Base-by-base conservation (phyloP, 768 basidiomycete genomes). In the Trametes coccinea region DNA sequence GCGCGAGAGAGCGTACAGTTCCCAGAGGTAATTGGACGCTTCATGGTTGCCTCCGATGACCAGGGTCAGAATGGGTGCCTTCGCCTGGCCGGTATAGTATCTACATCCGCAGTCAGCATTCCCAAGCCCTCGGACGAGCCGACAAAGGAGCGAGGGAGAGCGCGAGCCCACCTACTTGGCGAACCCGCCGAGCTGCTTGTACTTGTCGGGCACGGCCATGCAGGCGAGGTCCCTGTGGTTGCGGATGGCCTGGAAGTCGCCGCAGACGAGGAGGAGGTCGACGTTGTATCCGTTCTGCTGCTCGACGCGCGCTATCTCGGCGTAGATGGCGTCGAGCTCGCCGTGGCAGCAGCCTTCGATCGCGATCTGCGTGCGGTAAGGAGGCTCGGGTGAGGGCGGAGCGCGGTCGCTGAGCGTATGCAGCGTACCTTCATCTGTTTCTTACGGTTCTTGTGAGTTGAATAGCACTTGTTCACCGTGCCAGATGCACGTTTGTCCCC, bases 41-140 rank as follows among this genome's bases (percentile, higher is more conserved):
- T 98, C 97, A 72, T 98, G 97, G 71, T 98, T 98, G 8, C 97
- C 97, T 14, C 97, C 97, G 69, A 98, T 97, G 51, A 98, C 86
- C 11, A 99, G 79, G 0, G 97, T 99, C 72, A 96, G 75, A 4
- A 96, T 73, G 0, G 95, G 94, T 2, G 96, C 95, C n/a, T 66
- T 76, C 69, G 80, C 87, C 70, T 89, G 80, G 1, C 93, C 93
- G 1, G 85, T 87, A 70, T 99, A 98, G 73, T 98, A 99, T 69
- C 90, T 92, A 48, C 47, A 59, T 39, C 16, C 34, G 16, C 16
- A 22, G 22, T 22, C 22, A 22, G 22, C 22, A 22, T 22, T 22
- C 1, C 22, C 22, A 22, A 22, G 22, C 22, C 33, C 10, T 29
- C 14, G 4, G 8, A 17, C 27, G 41, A 6, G 22, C 9, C 40